Evolutionary conservation across 768 basidiomycete genomes (phyloP), one percentile per base, ranked within the genome.

Genomic region (Termitomyces heimii): DNA sequence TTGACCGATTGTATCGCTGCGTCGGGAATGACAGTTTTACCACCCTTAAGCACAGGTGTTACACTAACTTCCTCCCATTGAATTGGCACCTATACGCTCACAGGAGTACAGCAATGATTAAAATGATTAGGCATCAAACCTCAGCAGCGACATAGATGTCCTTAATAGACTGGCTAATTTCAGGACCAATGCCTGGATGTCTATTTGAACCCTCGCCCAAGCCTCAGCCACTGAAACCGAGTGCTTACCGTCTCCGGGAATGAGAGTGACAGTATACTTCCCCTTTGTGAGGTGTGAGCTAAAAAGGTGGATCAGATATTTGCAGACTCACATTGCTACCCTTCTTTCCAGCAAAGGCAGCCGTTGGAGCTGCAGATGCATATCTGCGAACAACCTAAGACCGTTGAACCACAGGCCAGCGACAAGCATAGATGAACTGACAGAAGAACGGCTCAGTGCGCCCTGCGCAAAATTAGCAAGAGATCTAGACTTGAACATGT

Each of bases 1-100:
- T 89, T 94, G 67, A 99, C 89, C 14, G 91, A 94, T 49, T 80
- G 80, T 61, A 99, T 94, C 34, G 97, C 95, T 57, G 73, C 73
- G 60, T 97, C 94, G 31, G 97, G 97, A 68, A 99, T 98, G 59
- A 92, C 92, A 49, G 94, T 97, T 80, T 98, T 97, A 50, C 97
- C 97, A 58, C 87, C 88, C 73, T 94, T 93, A 57, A 98, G 77
- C 54, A 96, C 83, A 13, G 97, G 97, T 7, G 92, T 89, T 48
- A 99, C 97, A 69, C 88, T 91, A 71, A 98, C 96, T 75, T 98
- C 97, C 72, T 99, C 97, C 97, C 97, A 99, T 75, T 93, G 82
- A 66, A 99, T 97, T 45, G 97, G 97, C 26, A 97, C 96, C 94
- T 96, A 16, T 28, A 28, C 14, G 26, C 34, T 34, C 32, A 51